Base-by-base conservation (phyloP, 108 stramenopile species). In the Fragilariopsis cylindrus region DNA sequence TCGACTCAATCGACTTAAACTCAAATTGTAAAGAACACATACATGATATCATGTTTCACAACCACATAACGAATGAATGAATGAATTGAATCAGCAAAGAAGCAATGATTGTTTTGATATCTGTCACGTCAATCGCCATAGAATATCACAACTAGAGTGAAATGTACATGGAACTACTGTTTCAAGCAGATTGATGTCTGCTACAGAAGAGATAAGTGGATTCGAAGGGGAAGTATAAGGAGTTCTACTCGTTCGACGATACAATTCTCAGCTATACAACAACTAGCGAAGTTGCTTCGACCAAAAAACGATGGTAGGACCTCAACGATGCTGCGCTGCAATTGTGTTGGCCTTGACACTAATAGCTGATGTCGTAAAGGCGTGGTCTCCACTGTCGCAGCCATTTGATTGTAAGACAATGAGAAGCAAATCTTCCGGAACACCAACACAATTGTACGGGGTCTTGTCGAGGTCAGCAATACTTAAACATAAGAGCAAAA, bases 391-490 rank as follows among this genome's bases (percentile, higher is more conserved):
- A 52, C 50, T 52, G 9, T 52, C 50, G 2, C 50, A 9, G 0
- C 2, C 2, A 13, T 52, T 52, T 52, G 50, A 52, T 52, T 3
- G 12, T 0, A 9, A 13, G 13, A 13, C 12, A 52, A 52, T 52
- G 50, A 9, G 13, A 52, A 9, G 0, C 50, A 52, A 13, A 9
- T 52, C 50, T 52, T 52, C 13, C 50, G 9, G 15, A 60, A 60
- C 60, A 60, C n/a, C 62, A 64, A 64, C 62, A 42, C 30, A 16
- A 30, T 9, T 64, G 62, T 64, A 64, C 21, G 62, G 62, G 21
- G 62, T 64, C 5, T 64, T 64, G 4, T 64, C 62, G 42, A 64
- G 43, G 9, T 64, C 62, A 7, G 41, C 39, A 40, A 64, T 64
- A 42, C 42, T 64, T 0, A 64, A 43, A 64, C 41, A 40, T 40